Base-by-base conservation (phyloP, 2,329 filamentous ascomycete species). In the Pseudopyricularia javanii region DNA sequence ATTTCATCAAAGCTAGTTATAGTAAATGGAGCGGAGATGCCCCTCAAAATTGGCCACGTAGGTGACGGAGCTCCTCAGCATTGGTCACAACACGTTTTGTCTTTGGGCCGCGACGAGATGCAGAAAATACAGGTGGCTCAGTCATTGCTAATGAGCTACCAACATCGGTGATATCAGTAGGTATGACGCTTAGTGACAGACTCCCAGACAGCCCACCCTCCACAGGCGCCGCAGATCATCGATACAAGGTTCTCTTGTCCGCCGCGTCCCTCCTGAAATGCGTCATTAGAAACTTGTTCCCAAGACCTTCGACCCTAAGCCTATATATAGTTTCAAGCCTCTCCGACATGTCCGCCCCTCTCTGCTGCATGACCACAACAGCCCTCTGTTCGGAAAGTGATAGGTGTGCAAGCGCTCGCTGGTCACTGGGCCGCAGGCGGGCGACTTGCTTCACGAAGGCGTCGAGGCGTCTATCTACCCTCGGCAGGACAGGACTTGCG, bases 371-470 rank as follows among this genome's bases (percentile, higher is more conserved):
- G 28, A 57, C 54, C 28, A 67, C 51, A 2, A 65, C 37, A 3
- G 63, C 55, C 3, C 63, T 58, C 58, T 66, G 64, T 52, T 66
- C 59, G 8, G 64, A 56, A 9, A 53, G 26, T 1, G 65, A 59
- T 24, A 67, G 56, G 35, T 66, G 65, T 3, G 60, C 53, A 2
- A 67, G 48, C 15, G 58, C 60, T 24, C 49, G 55, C 17, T 59
- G 60, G 50, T 67, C 65, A 7, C 56, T 57, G 17, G 57, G 49
- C 22, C 63, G 59, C 54, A 66, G 51, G 12, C 54, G 61, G 15
- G 59, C 52, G 7, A 66, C 53, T 54, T 64, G 62, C 22, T 26
- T 45, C 3, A 6, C 26, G 26, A 51, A 17, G 24, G n/a, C 30
- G 50, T 33, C n/a, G 34, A 32, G 32, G 8, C 37, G 24, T 33